Base-by-base conservation (phyloP, 345 rosid genomes). In the Carallia pectinifolia region DNA sequence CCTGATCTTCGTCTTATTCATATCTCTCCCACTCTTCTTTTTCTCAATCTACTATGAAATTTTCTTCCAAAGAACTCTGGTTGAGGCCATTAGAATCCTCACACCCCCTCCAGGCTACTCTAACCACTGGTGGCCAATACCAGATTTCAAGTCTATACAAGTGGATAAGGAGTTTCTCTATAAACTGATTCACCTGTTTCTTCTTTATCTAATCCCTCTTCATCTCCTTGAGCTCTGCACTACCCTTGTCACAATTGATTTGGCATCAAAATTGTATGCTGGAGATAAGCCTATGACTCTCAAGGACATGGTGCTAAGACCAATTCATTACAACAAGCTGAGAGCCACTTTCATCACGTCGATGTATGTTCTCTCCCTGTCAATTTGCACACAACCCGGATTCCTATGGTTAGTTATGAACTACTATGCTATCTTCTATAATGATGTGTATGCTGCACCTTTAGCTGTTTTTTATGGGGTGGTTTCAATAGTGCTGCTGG, bases 371-470 rank as follows among this genome's bases (percentile, higher is more conserved):
- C 73, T 69, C 36, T n/a, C 69, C 50, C 69, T 77, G 62, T 82
- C 81, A 44, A 71, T 76, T 6, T 60, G 67, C 50, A 71, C 67
- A 36, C 59, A 79, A 40, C 52, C 69, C 8, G 85, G 85, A 8
- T 58, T 81, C 72, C 30, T 77, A 18, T 77, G 78, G 60, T 48
- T 66, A 53, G 76, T 75, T 33, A 69, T 62, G 3, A 81, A 84
- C 77, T 69, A 54, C 53, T 40, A 27, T 2, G 17, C 7, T 48
- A 30, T 10, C 34, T 33, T 70, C 33, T 8, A 38, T 37, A 7
- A 61, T 6, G 17, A 52, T 19, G 65, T 34, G 18, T 55, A 53
- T 12, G 33, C 69, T 59, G 60, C n/a, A 30, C 60, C 60, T 13
- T 56, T 19, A 19, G 58, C 40, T 54, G 31, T 74, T 19, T 69